Conservation (phyloP, 257 asterid species). For the Buddleja alternifolia region DNA sequence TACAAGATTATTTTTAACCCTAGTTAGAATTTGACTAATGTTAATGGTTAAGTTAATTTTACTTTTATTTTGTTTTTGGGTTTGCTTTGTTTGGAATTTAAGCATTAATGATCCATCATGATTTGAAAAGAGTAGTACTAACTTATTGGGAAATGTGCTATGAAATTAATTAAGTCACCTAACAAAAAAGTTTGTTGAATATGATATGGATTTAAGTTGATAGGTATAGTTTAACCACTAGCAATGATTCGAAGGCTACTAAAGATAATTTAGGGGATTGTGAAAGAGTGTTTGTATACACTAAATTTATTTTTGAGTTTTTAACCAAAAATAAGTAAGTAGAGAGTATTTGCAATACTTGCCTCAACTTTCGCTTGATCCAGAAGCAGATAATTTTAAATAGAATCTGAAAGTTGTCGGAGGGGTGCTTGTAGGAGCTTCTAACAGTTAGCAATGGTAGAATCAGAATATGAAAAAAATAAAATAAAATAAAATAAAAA, state of each 20-base stretch:
- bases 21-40: neutral
- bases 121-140: constrained; percentile 15
- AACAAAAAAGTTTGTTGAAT: constrained; percentile 12
- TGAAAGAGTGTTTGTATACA: too few species aligned
- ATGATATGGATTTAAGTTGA: constrained; percentile 10
- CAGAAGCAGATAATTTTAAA: too few species aligned
- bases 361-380: too few species aligned
- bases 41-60: neutral
- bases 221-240: constrained; percentile 27
- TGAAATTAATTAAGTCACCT: neutral
- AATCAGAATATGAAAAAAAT: too few species aligned
- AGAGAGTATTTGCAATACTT: too few species aligned
- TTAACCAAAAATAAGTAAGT: too few species aligned
- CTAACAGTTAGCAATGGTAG: too few species aligned
- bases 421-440: too few species aligned
- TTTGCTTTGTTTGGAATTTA: constrained; percentile 31
- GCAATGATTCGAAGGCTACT: neutral
- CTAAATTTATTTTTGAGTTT: too few species aligned
- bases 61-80: neutral
- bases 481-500: too few species aligned
- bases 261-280: too few species aligned
- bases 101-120: constrained; percentile 16
- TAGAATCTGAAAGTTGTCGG: too few species aligned
- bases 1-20: neutral
- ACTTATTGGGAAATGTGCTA: neutral